Evolutionary conservation across 2,329 filamentous ascomycete genomes (phyloP).

Genomic region (Fusarium temperatum): DNA sequence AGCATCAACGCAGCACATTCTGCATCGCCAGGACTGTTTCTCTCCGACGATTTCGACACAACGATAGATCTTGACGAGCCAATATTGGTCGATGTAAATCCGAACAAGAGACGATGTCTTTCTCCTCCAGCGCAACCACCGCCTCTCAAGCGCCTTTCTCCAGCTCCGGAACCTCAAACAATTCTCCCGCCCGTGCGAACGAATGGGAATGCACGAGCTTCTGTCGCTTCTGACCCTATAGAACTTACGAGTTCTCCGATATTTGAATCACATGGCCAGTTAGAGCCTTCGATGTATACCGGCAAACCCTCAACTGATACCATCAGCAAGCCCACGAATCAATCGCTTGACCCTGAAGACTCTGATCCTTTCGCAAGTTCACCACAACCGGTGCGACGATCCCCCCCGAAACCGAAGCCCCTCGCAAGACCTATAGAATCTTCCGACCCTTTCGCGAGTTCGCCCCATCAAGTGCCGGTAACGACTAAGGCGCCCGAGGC

Average conservation of each 20-base stretch:
- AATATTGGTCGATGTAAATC: slow-evolving; percentile 29
- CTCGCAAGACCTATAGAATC: slow-evolving; percentile 15
- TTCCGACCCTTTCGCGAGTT: slow-evolving; percentile 35
- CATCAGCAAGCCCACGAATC: not conserved
- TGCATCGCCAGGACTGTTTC: slow-evolving; percentile 15
- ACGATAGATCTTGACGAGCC: slow-evolving; percentile 50
- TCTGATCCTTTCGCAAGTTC: slow-evolving; percentile 51
- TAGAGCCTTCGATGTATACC: not conserved
- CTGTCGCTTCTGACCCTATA: slow-evolving; percentile 41
- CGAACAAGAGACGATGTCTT: slow-evolving; percentile 45
- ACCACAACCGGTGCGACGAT: slow-evolving; percentile 23
- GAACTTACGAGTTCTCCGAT: slow-evolving; percentile 51
- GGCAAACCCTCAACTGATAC: not conserved
- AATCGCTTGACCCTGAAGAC: slow-evolving; percentile 6
- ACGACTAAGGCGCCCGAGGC: slow-evolving; percentile 1
- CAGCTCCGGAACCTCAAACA: not conserved
- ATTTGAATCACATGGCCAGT: not conserved
- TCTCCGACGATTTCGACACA: slow-evolving; percentile 53
- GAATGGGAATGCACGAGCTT: slow-evolving; percentile 1
- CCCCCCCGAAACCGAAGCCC: not conserved
- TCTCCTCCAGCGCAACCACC: slow-evolving; percentile 25
- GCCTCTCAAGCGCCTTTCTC: slow-evolving; percentile 27
- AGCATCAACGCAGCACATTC: not conserved
- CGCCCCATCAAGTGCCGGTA: not conserved
- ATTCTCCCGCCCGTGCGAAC: slow-evolving; percentile 10